Evolutionary conservation across 2,329 filamentous ascomycete genomes (phyloP).

Genomic region (Fusarium verrucosum): DNA sequence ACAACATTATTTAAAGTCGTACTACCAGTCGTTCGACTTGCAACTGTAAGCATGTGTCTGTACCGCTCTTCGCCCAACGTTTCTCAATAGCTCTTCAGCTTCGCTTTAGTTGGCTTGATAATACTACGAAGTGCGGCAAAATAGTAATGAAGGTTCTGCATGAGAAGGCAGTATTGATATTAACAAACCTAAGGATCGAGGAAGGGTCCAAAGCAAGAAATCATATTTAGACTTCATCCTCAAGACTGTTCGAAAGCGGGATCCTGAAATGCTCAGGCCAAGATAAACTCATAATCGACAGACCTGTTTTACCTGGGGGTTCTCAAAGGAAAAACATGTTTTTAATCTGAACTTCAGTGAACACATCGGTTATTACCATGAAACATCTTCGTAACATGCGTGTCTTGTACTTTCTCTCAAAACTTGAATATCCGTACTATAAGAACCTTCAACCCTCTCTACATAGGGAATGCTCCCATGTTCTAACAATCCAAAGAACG

Average conservation of each 20-base stretch:
- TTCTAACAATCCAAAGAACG: accelerated
- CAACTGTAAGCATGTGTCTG: background rate
- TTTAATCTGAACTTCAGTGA: too few relatives aligned
- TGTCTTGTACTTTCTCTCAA: background rate
- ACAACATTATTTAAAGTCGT: too few relatives aligned
- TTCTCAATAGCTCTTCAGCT: background rate
- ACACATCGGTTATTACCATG: background rate
- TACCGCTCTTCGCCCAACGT: background rate
- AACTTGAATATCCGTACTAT: background rate
- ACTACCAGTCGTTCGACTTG: background rate
- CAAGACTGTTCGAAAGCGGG: too few relatives aligned
- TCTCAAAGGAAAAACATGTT: background rate
- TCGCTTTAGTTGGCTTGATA: background rate
- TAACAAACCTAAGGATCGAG: too few relatives aligned
- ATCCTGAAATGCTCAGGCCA: too few relatives aligned
- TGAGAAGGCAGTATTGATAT: too few relatives aligned
- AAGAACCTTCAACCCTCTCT: background rate
- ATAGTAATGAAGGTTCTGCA: too few relatives aligned
- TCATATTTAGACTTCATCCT: too few relatives aligned
- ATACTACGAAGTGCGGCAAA: too few relatives aligned
- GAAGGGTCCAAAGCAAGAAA: too few relatives aligned
- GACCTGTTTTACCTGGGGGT: background rate
- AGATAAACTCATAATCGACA: background rate
- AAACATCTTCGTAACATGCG: background rate
- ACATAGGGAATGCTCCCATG: background rate